A percentile compares a stretch with the other conserved stretches of the same genome.
Conservation (phyloP, 1,139 yeast genomes). For the Candida labiduridarum region DNA sequence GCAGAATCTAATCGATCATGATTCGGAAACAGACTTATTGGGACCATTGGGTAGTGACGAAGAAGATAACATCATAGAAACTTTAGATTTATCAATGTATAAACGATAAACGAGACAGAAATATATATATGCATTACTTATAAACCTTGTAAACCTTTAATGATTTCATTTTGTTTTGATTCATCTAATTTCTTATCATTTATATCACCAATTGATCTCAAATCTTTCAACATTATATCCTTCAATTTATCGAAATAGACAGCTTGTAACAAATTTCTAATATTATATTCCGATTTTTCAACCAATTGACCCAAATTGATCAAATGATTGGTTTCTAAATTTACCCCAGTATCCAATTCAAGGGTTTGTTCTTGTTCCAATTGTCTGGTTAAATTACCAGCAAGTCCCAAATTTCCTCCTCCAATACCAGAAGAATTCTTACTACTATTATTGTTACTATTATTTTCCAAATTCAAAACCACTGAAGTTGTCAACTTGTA, state of each 20-base stretch:
- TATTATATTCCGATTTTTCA: slow-evolving; percentile 86
- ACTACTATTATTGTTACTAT: slow-evolving; percentile 18
- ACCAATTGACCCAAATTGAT: slow-evolving; percentile 83
- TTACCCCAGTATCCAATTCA: slow-evolving; percentile 38
- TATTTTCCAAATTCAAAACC: slow-evolving; percentile 63
- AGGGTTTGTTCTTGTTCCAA: slow-evolving; percentile 51
- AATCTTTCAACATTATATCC: slow-evolving; percentile 71
- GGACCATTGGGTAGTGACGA: slow-evolving; percentile 11
- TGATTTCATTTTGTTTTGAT: slow-evolving; percentile 49
- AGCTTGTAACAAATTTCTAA: slow-evolving; percentile 86
- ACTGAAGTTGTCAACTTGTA: slow-evolving; percentile 89
- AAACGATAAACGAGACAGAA: slow-evolving; percentile 7
- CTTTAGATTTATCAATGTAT: slow-evolving; percentile 32
- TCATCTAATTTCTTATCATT: slow-evolving; percentile 41
- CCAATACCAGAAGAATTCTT: slow-evolving; percentile 14
- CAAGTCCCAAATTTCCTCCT: slow-evolving; percentile 48
- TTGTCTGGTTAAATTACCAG: slow-evolving; percentile 89
- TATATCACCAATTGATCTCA: slow-evolving; percentile 57
- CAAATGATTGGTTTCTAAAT: slow-evolving; percentile 66
- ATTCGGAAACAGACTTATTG: slow-evolving; percentile 15
- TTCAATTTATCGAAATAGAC: slow-evolving; percentile 95
- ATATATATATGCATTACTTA: slow-evolving; percentile 12
- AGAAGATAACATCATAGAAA: slow-evolving; percentile 21
- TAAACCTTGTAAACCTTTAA: slow-evolving; percentile 48
- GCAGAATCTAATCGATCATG: slow-evolving; percentile 5